Evolutionary conservation across 495 filamentous ascomycete genomes (phyloP).

Genomic region (Neurospora sp.): DNA sequence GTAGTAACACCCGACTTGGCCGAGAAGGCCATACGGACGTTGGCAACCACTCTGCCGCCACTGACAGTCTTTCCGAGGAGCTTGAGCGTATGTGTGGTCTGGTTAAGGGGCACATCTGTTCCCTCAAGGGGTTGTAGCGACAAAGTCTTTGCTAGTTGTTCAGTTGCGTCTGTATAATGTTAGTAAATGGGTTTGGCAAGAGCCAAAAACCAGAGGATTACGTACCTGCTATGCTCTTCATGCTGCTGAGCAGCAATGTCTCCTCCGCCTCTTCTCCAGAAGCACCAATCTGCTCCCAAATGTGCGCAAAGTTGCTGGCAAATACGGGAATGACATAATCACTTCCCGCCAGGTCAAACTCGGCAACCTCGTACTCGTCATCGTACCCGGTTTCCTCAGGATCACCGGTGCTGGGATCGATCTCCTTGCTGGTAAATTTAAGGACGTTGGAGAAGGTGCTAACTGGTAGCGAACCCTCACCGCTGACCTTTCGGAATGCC

Average conservation of each 20-base stretch:
- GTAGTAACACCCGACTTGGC: slow-evolving; percentile 87
- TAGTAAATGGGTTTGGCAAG: slow-evolving; percentile 17
- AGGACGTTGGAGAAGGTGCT: slow-evolving; percentile 83
- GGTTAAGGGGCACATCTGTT: slow-evolving; percentile 76
- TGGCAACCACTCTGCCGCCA: slow-evolving; percentile 79
- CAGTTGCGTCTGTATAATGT: slow-evolving; percentile 70
- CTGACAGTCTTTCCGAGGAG: slow-evolving; percentile 91
- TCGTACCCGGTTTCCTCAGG: slow-evolving; percentile 90
- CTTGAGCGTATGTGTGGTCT: slow-evolving; percentile 88
- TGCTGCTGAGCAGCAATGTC: slow-evolving; percentile 77
- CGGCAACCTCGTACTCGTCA: slow-evolving; percentile 94
- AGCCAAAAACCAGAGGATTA: slow-evolving; percentile 3
- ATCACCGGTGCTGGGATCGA: slow-evolving; percentile 88
- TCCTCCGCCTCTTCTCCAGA: slow-evolving; percentile 83
- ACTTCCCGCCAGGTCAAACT: slow-evolving; percentile 81
- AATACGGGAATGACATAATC: slow-evolving; percentile 93
- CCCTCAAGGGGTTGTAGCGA: slow-evolving; percentile 92
- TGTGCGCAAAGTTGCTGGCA: slow-evolving; percentile 85
- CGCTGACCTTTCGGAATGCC: slow-evolving; percentile 74
- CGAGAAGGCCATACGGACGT: slow-evolving; percentile 87
- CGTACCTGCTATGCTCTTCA: slow-evolving; percentile 90
- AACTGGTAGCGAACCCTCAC: slow-evolving; percentile 59
- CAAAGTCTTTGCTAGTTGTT: slow-evolving; percentile 75
- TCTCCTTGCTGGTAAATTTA: slow-evolving; percentile 96
- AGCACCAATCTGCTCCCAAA: slow-evolving; percentile 93